These are phyloP conservation scores for Karstenula rhodostoma DNA, from an alignment of 2,329 filamentous ascomycete genomes.

Conservation along the genomic window DNA sequence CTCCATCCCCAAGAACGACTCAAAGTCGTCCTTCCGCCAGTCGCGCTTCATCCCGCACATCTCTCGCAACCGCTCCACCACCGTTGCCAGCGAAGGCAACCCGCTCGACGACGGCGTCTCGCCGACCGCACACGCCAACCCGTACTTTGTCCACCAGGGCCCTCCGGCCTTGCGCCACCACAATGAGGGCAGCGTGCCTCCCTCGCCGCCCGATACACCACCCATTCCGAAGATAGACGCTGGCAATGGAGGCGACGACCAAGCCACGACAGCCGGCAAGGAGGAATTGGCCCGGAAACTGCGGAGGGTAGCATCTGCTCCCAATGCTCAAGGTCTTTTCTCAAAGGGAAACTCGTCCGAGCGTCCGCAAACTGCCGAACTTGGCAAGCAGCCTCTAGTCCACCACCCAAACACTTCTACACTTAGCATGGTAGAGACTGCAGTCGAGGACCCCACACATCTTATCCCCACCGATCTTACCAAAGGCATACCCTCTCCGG, in stretches of 20 bases:
- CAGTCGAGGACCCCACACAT: constrained; percentile 38
- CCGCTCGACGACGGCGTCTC: constrained; percentile 87
- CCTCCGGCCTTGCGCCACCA: constrained; percentile 92
- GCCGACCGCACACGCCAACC: constrained; percentile 92
- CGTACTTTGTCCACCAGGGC: constrained; percentile 96
- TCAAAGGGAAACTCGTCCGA: constrained; percentile 57
- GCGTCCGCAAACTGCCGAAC: constrained; percentile 83
- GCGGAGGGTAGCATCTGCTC: constrained; percentile 92
- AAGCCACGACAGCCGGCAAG: constrained; percentile 80
- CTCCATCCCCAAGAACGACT: constrained; percentile 63
- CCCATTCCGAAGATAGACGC: constrained; percentile 74
- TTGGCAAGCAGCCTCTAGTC: constrained; percentile 80
- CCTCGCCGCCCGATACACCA: constrained; percentile 90
- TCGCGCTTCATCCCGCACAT: constrained; percentile 89
- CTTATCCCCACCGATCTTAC: constrained; percentile 46
- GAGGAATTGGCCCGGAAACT: constrained; percentile 94
- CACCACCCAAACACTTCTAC: constrained; percentile 63
- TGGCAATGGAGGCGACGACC: constrained; percentile 68
- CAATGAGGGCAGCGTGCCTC: constrained; percentile 91
- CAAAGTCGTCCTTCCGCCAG: constrained; percentile 77
- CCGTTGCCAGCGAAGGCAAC: constrained; percentile 92
- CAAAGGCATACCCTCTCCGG: constrained; percentile 70
- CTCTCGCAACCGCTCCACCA: constrained; percentile 86
- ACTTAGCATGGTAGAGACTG: constrained; percentile 62
- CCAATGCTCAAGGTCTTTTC: constrained; percentile 95